Evolutionary conservation across 2,329 filamentous ascomycete species (phyloP), one percentile per base, ranked within the genome.

Genomic region (Aspergillus hortae): DNA sequence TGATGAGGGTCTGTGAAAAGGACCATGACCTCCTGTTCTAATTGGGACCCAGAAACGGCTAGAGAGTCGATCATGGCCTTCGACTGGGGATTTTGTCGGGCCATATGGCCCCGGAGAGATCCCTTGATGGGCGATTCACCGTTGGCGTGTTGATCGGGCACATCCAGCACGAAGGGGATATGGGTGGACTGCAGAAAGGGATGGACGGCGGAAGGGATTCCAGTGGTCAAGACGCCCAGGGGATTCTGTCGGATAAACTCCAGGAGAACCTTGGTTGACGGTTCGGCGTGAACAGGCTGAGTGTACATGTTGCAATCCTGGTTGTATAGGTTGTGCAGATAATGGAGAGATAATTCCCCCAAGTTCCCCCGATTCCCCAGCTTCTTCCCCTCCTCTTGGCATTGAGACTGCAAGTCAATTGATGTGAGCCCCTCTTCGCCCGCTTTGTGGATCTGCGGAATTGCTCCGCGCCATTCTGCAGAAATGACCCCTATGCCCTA

Each of bases 191-290:
- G 83, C 4, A 87, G 74, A 14, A 79, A 70, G 0, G 79, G 77
- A 56, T 77, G 70, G 0, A 61, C 65, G 10, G 69, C 40, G 0
- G 80, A 85, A 1, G 69, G 61, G 41, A 88, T 80, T 4, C 80
- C 82, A 0, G 85, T 87, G 7, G 81, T 86, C 9, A 88, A 63
- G 11, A 86, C 72, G 1, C 85, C 85, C 0, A 88, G 73, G 0
- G 84, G 81, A 60, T 86, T 80, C 10, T 80, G 74, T 15, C 73
- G 74, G 59, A 88, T 82, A 49, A 87, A 73, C 47, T 78, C 66
- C 14, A 87, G 75, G 2, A 51, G 42, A 9, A 32, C 33, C 1
- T 33, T 14, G 4, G 33, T 41, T 17, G 44, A 15, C 6, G 48
- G 12, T 25, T 51, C 48, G 2, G 43, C 48, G 35, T 51, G 48